Percentiles rank a stretch among this genome's conserved stretches.
phyloP scores from a whole-genome alignment of 2,329 filamentous ascomycete genomes.

The Fusarium sororula region DNA sequence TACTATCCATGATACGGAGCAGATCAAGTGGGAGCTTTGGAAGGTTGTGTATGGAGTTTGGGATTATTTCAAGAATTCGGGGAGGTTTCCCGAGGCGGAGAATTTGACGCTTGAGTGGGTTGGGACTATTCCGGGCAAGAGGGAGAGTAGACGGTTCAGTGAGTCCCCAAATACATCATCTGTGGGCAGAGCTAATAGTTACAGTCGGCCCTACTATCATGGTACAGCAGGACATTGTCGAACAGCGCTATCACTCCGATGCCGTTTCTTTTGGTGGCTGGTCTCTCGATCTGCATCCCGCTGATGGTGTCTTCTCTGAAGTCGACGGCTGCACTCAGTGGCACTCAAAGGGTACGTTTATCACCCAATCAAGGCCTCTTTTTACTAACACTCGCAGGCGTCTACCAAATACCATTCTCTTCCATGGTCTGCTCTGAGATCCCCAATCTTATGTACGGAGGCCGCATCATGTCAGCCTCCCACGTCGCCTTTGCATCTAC shows the following conservation, averaged over 20 bases:
- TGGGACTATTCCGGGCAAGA: constrained; percentile 5
- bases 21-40: constrained; percentile 21
- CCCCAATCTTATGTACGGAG: constrained; percentile 18
- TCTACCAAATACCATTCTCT: constrained; percentile 14
- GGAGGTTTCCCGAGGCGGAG: constrained; percentile 3
- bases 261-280: constrained; percentile 13
- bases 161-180: rapidly evolving
- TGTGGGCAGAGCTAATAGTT: background rate
- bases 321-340: constrained; percentile 17
- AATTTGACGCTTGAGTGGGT: constrained; percentile 19
- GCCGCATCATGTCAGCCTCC: constrained; percentile 14
- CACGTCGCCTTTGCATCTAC: constrained; percentile 19
- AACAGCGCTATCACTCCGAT: constrained; percentile 5
- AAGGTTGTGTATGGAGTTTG: constrained; percentile 19
- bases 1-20: constrained; percentile 11
- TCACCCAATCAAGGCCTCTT: rapidly evolving
- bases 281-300: constrained; percentile 14
- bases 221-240: constrained; percentile 8
- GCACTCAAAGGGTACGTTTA: constrained; percentile 6
- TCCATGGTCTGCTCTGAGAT: constrained; percentile 9
- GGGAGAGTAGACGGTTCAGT: constrained; percentile 13
- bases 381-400: background rate
- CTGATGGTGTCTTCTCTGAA: constrained; percentile 16
- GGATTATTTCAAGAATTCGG: constrained; percentile 22
- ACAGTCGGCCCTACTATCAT: constrained; percentile 10